Percentiles rank a stretch among this genome's conserved stretches.
phyloP scores from a whole-genome alignment of 2,329 filamentous ascomycete genomes.

The Ophiostoma tasmaniense region DNA sequence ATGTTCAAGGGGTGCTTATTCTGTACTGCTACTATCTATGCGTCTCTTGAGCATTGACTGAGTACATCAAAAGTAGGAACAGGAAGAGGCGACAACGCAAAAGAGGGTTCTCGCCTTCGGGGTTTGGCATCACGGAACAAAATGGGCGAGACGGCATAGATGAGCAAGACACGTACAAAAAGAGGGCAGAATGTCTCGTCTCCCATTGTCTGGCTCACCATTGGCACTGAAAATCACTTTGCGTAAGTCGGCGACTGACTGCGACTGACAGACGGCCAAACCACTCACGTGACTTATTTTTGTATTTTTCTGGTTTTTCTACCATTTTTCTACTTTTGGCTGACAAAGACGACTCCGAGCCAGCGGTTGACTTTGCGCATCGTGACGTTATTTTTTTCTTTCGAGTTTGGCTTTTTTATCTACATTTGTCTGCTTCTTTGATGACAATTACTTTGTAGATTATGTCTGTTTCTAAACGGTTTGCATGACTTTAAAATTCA shows the following conservation, averaged over 20 bases:
- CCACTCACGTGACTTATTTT: background rate
- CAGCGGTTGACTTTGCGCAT: background rate
- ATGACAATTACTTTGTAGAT: background rate
- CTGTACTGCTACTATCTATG: too few species aligned
- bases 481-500: too few species aligned
- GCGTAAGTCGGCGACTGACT: too few species aligned
- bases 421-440: background rate
- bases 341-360: background rate
- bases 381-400: background rate
- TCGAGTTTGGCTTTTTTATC: background rate
- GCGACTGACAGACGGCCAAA: too few species aligned
- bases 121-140: background rate
- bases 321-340: background rate
- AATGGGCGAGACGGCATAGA: background rate
- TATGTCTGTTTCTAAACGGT: background rate
- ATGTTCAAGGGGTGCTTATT: too few species aligned
- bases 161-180: background rate
- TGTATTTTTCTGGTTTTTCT: too few species aligned
- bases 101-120: background rate
- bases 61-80: background rate
- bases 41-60: too few species aligned
- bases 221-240: background rate
- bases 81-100: background rate
- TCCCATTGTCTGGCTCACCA: background rate
- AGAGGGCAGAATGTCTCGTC: background rate